Conservation (phyloP, 1,284 basidiomycete species). For the Fistulinella cinereoalba region DNA sequence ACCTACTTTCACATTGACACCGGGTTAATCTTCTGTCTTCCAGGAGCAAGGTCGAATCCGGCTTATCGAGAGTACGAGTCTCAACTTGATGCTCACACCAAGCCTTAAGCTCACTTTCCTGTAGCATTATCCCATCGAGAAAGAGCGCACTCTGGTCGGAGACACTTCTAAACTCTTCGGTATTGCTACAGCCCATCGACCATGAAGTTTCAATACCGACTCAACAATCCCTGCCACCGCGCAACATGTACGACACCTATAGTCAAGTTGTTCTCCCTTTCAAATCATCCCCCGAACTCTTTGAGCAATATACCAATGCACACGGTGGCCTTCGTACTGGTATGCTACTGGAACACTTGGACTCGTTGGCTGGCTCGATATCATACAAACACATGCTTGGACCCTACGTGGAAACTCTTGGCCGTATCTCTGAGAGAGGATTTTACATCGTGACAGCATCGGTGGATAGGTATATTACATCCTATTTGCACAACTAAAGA, state of each 20-base stretch:
- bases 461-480: slow-evolving; percentile 58
- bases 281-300: slow-evolving; percentile 50
- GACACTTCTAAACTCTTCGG: slow-evolving; percentile 41
- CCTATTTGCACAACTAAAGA: not conserved
- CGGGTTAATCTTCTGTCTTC: not conserved
- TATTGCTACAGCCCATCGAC: slow-evolving; percentile 17
- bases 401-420: slow-evolving; percentile 51
- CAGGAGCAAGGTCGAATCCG: slow-evolving; percentile 55
- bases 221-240: slow-evolving; percentile 36
- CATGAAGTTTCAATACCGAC: slow-evolving; percentile 15
- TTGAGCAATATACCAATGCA: slow-evolving; percentile 69
- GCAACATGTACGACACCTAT: slow-evolving; percentile 69
- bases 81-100: not conserved
- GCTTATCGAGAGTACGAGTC: slow-evolving; percentile 50
- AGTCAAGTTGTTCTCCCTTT: slow-evolving; percentile 64
- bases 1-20: not conserved
- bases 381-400: slow-evolving; percentile 80
- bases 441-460: slow-evolving; percentile 83
- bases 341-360: slow-evolving; percentile 75
- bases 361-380: slow-evolving; percentile 80
- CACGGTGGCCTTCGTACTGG: slow-evolving; percentile 64
- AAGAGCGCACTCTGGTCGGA: slow-evolving; percentile 56
- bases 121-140: slow-evolving; percentile 52
- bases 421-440: slow-evolving; percentile 56
- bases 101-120: slow-evolving; percentile 4